A percentile compares a stretch with the other conserved stretches of the same genome.
Conservation (phyloP, 768 basidiomycete species). For the Pholiota microspora region DNA sequence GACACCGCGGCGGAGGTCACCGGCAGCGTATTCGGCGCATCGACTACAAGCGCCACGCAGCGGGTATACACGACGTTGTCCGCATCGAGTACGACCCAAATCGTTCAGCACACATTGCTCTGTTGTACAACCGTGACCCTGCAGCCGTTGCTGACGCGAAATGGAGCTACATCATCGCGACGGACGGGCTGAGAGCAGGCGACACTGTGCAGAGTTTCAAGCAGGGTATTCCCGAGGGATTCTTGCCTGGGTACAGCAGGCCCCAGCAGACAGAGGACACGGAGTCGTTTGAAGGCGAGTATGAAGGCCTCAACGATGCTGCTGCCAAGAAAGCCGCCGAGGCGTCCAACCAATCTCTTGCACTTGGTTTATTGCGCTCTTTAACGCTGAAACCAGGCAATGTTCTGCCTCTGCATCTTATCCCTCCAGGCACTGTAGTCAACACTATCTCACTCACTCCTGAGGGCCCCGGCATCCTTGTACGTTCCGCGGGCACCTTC, state of each 20-base stretch:
- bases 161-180: constrained; percentile 93
- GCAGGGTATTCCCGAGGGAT: constrained; percentile 73
- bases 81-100: constrained; percentile 98
- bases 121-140: constrained; percentile 65
- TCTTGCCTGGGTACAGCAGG: constrained; percentile 48
- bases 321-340: constrained; percentile 18
- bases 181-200: constrained; percentile 86
- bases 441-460: constrained; percentile 82
- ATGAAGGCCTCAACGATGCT: constrained; percentile 12
- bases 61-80: constrained; percentile 84
- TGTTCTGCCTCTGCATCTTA: constrained; percentile 86
- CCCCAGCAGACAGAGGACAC: constrained; percentile 15
- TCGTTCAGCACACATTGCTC: constrained; percentile 90
- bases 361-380: constrained; percentile 81
- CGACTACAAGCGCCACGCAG: constrained; percentile 79
- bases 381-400: constrained; percentile 88
- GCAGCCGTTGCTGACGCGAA: constrained; percentile 48
- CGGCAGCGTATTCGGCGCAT: constrained; percentile 79
- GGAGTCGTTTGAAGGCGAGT: constrained; percentile 8
- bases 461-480: constrained; percentile 74
- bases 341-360: constrained; percentile 59
- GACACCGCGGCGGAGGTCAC: constrained; percentile 91
- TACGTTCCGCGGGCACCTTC: constrained; percentile 86
- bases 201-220: constrained; percentile 86
- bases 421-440: constrained; percentile 89